phyloP scores from a whole-genome alignment of 2,329 filamentous ascomycete genomes.

The Xylariaceae sp. region DNA sequence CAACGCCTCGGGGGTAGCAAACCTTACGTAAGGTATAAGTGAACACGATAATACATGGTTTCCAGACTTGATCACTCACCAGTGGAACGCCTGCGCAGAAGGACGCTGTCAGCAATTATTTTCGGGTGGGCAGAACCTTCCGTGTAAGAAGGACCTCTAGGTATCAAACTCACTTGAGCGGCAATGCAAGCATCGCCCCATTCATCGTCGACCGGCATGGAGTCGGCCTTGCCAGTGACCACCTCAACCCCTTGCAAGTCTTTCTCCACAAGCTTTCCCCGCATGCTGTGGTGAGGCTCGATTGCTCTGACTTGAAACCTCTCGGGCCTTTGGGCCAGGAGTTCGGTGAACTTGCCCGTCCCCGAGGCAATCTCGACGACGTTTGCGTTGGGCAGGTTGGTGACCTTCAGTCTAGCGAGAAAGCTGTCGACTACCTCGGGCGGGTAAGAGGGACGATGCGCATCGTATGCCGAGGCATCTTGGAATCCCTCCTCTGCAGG shows the following conservation, averaged over 20 bases:
- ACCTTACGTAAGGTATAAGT: constrained; percentile 50
- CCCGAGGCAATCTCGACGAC: constrained; percentile 69
- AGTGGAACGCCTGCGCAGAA: constrained; percentile 46
- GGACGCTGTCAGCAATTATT: constrained; percentile 11
- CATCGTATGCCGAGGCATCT: constrained; percentile 66
- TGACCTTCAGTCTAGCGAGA: constrained; percentile 57
- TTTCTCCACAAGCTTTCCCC: constrained; percentile 62
- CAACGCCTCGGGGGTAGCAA: constrained; percentile 64
- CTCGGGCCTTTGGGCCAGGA: constrained; percentile 61
- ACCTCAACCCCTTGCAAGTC: constrained; percentile 56
- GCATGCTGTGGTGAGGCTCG: constrained; percentile 69
- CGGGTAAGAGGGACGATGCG: constrained; percentile 69
- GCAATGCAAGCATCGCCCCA: constrained; percentile 68
- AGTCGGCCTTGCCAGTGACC: constrained; percentile 59
- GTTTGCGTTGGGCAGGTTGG: constrained; percentile 47
- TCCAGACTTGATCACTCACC: constrained; percentile 44
- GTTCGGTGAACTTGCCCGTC: constrained; percentile 71
- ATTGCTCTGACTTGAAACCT: constrained; percentile 62
- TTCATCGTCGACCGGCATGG: constrained; percentile 57
- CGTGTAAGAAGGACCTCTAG: neutral
- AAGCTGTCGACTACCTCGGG: constrained; percentile 59
- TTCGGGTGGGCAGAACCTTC: too few species aligned
- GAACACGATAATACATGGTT: neutral
- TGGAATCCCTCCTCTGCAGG: constrained; percentile 65
- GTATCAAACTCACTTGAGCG: constrained; percentile 64